Evolutionary conservation across 306 rosid genomes (phyloP).

Genomic region (Citrullus amarus): DNA sequence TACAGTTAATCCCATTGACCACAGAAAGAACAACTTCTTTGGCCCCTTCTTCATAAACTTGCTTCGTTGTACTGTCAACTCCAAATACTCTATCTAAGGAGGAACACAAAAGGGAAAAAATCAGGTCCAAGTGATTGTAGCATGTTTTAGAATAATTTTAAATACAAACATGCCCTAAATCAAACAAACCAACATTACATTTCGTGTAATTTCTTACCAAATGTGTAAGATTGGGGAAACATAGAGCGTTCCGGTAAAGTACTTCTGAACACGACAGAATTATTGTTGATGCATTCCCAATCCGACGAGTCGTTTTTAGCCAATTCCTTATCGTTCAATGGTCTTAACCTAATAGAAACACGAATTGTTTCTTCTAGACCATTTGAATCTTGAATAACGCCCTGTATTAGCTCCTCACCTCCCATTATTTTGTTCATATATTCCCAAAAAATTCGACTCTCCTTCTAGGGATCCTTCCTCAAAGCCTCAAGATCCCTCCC

Average conservation of each 20-base stretch:
- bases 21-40: slow-evolving; percentile 81
- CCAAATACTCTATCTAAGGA: slow-evolving; percentile 71
- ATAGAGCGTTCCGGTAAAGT: slow-evolving; percentile 29
- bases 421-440: not conserved
- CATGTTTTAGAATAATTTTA: not conserved
- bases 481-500: slow-evolving; percentile 6
- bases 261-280: slow-evolving; percentile 34
- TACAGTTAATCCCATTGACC: slow-evolving; percentile 77
- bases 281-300: slow-evolving; percentile 40
- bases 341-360: slow-evolving; percentile 71
- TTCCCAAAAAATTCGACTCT: not conserved
- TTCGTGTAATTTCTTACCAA: slow-evolving; percentile 26
- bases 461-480: not conserved
- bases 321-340: slow-evolving; percentile 53
- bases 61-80: slow-evolving; percentile 34
- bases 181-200: not conserved
- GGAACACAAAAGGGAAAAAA: not conserved
- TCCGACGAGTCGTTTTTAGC: slow-evolving; percentile 34
- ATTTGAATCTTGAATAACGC: slow-evolving; percentile 11
- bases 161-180: too few species aligned
- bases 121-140: too few species aligned
- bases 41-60: slow-evolving; percentile 68
- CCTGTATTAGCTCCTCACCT: slow-evolving; percentile 13
- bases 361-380: slow-evolving; percentile 45
- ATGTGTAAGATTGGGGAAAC: slow-evolving; percentile 33